Base-by-base conservation (phyloP, 1,139 yeast genomes). In the Taphrina communis region DNA sequence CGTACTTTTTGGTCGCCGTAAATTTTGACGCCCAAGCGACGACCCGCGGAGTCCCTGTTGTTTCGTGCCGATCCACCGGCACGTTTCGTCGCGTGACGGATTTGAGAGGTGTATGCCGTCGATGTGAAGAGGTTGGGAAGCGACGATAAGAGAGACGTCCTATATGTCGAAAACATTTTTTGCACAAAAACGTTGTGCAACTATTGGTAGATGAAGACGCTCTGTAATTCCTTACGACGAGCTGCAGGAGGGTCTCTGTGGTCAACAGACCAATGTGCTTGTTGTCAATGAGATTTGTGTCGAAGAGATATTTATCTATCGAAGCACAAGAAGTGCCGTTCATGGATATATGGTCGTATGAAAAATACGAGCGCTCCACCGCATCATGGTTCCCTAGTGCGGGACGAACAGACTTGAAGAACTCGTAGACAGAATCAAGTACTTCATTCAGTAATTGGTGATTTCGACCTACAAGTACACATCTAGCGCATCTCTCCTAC, bases 21-120 rank as follows among this genome's bases (percentile, higher is more conserved):
- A 66, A 84, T 89, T 80, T 94, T 94, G 50, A 96, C 90, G 42
- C 99, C 99, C 69, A 94, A 82, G 77, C 98, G 83, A 79, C 96
- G 87, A 82, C 99, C 99, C 3, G 94, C 93, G 25, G 99, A 93
- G 79, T 93, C 97, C 78, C 90, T 89, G 85, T 90, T 93, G 74
- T 89, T 90, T 57, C 97, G 90, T 79, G 87, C 89, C 41, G 97
- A 92, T 74, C 98, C 97, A 19, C 96, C 91, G 5, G 95, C 97
- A 77, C 87, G 88, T 79, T 94, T 94, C 46, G 97, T 92, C 42
- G 99, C 97, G 44, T 87, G 86, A 83, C 99, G 93, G 25, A 90
- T 84, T 21, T 62, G 66, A 1, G 42, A 53, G 21, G 25, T 12
- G 42, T 1, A 19, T 36, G 58, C 25, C 11, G 58, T 4, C 14